Percentiles rank a stretch among this genome's conserved stretches.
Evolutionary conservation across 805 yeast species (phyloP).

Genomic region (Starmerella lactis-condensi): DNA sequence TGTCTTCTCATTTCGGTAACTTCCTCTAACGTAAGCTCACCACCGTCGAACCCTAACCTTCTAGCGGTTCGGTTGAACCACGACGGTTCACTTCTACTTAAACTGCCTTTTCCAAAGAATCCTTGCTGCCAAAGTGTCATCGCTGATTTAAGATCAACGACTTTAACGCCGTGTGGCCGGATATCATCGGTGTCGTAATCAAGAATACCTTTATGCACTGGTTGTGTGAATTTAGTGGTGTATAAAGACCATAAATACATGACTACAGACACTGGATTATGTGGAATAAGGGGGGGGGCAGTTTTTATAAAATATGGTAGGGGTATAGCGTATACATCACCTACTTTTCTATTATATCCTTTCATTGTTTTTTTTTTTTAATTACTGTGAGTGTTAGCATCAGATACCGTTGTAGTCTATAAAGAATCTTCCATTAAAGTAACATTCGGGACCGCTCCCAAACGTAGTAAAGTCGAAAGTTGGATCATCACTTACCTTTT

Average conservation of each 20-base stretch:
- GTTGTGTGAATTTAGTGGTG: constrained; percentile 12
- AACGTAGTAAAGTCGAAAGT: constrained; percentile 10
- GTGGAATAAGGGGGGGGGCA: constrained; percentile 38
- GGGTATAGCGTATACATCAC: constrained; percentile 23
- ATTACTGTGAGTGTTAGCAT: constrained; percentile 19
- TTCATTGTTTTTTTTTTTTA: constrained; percentile 4
- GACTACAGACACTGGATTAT: constrained; percentile 52
- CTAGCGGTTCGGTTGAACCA: constrained; percentile 56
- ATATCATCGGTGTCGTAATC: constrained; percentile 4
- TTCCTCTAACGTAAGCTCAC: constrained; percentile 38
- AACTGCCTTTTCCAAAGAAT: constrained; percentile 80
- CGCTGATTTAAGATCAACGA: constrained; percentile 29
- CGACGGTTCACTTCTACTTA: constrained; percentile 82
- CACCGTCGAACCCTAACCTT: constrained; percentile 32
- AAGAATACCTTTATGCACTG: constrained; percentile 11
- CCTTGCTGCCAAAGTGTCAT: constrained; percentile 59
- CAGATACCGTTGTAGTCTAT: constrained; percentile 98
- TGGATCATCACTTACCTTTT: constrained; percentile 18
- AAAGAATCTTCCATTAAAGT: constrained; percentile 10
- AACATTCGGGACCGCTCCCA: constrained; percentile 20
- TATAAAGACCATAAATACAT: constrained; percentile 25
- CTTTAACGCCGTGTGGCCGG: constrained; percentile 22
- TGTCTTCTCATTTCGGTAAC: constrained; percentile 53
- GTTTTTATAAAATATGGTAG: constrained; percentile 36
- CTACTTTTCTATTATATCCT: constrained; percentile 8